A percentile compares a stretch with the other conserved stretches of the same genome.
phyloP scores from a whole-genome alignment of 2,329 filamentous ascomycete genomes.

The Pseudocercospora fuligena region DNA sequence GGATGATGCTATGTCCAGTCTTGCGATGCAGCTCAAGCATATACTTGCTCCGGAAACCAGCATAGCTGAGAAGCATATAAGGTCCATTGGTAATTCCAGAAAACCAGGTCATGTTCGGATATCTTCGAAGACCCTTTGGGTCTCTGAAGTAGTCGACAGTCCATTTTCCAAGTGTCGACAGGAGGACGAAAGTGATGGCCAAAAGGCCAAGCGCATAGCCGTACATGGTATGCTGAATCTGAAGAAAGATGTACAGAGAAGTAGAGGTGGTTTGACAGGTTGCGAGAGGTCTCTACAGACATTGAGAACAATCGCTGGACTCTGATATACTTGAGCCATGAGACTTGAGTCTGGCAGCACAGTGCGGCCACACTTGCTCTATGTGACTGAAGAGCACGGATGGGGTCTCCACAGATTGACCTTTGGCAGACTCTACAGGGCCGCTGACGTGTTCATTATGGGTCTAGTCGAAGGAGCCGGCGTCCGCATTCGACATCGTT shows the following conservation, averaged over 20 bases:
- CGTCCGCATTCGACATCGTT: too few relatives aligned
- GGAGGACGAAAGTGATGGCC: constrained; percentile 20
- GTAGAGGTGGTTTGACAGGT: constrained; percentile 9
- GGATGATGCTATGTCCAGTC: constrained; percentile 46
- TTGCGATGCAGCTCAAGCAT: constrained; percentile 51
- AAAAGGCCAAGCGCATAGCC: constrained; percentile 27
- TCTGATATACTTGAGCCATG: constrained; percentile 3
- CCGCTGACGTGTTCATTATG: neutral
- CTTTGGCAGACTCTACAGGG: neutral
- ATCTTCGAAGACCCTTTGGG: constrained; percentile 54
- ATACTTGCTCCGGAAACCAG: constrained; percentile 49
- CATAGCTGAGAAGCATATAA: constrained; percentile 50
- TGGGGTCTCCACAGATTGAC: constrained; percentile 3
- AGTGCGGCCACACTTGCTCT: constrained; percentile 2
- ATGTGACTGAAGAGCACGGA: neutral
- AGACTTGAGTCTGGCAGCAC: neutral
- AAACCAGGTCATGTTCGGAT: constrained; percentile 50
- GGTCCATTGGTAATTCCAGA: constrained; percentile 53
- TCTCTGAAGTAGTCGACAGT: constrained; percentile 48
- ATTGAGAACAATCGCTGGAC: too few relatives aligned
- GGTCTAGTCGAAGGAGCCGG: neutral
- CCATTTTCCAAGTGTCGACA: constrained; percentile 28
- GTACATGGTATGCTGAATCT: constrained; percentile 26
- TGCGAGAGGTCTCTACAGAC: neutral
- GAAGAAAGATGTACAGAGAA: neutral